Evolutionary conservation across 2,329 filamentous ascomycete species (phyloP).

Genomic region (Diplodia corticola): DNA sequence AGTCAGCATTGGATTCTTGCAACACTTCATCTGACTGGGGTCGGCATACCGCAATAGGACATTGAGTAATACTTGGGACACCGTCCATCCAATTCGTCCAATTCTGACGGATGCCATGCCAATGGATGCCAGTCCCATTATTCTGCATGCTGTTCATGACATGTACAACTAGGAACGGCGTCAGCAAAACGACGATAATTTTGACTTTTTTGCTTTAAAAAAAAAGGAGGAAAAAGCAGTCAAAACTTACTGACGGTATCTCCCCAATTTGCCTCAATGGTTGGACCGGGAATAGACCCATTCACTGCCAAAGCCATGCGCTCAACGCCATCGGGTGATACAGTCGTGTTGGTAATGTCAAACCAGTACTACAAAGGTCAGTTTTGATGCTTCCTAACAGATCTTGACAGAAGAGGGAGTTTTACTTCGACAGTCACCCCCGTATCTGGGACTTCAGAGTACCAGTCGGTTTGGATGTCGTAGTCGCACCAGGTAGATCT

Average conservation of each 20-base stretch:
- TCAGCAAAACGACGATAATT: not conserved
- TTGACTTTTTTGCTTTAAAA: not conserved
- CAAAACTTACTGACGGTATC: constrained; percentile 45
- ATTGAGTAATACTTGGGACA: constrained; percentile 65
- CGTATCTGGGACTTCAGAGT: constrained; percentile 52
- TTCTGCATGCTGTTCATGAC: constrained; percentile 62
- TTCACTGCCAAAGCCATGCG: constrained; percentile 77
- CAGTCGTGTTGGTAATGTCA: constrained; percentile 50
- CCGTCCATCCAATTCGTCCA: constrained; percentile 72
- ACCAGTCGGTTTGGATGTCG: constrained; percentile 55
- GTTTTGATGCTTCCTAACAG: not conserved
- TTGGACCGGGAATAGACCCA: constrained; percentile 70
- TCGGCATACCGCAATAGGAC: constrained; percentile 52
- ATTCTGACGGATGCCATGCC: constrained; percentile 71
- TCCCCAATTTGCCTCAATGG: constrained; percentile 62
- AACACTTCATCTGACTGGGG: not conserved
- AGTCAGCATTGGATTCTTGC: not conserved
- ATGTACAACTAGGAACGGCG: constrained; percentile 48
- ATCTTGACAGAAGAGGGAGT: constrained; percentile 26
- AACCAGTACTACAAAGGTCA: constrained; percentile 54
- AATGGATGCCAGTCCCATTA: constrained; percentile 62
- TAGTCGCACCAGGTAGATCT: constrained; percentile 45
- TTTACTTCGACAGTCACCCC: constrained; percentile 51
- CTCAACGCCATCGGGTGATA: constrained; percentile 68
- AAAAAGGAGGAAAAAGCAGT: not conserved